Percentiles rank a stretch among this genome's conserved stretches.
Evolutionary conservation across 441 rosid genomes (phyloP).

Genomic region (Erodium trifolium): DNA sequence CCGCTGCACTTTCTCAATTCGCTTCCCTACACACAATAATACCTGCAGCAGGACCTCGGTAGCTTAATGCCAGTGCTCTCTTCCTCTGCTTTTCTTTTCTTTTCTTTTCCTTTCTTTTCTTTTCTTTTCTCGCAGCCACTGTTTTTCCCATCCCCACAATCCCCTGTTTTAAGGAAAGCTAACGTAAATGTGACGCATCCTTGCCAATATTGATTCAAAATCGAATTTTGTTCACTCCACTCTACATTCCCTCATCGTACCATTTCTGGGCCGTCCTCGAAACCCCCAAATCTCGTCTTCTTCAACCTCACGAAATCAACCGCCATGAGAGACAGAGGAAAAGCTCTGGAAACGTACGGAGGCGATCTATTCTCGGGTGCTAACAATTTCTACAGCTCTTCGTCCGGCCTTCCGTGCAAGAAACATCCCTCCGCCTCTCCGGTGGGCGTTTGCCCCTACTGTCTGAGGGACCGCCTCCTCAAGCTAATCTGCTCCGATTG

Average conservation of each 20-base stretch:
- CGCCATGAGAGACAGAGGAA: slow-evolving; percentile 82
- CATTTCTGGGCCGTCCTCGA: neutral
- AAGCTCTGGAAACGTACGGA: slow-evolving; percentile 42
- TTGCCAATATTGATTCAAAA: neutral
- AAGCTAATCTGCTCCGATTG: slow-evolving; percentile 85
- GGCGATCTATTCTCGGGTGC: slow-evolving; percentile 23
- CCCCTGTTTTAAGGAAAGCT: slow-evolving; percentile 26
- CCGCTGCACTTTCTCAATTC: slow-evolving; percentile 8
- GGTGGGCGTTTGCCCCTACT: slow-evolving; percentile 75
- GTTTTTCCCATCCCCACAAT: slow-evolving; percentile 15
- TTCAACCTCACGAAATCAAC: neutral
- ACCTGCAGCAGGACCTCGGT: slow-evolving; percentile 19
- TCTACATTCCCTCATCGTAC: neutral
- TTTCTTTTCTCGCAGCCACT: slow-evolving; percentile 26
- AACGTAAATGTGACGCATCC: slow-evolving; percentile 63
- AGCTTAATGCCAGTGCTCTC: slow-evolving; percentile 21
- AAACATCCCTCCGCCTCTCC: slow-evolving; percentile 72
- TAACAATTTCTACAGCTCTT: slow-evolving; percentile 29
- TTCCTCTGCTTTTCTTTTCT: neutral
- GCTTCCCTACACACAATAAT: slow-evolving; percentile 42
- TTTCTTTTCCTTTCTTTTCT: neutral
- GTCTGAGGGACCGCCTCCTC: slow-evolving; percentile 79
- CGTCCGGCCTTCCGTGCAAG: slow-evolving; percentile 55
- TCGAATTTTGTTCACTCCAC: neutral
- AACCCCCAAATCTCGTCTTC: neutral